Base-by-base conservation (phyloP, 148 eudicot species). In the Rheum nobile region DNA sequence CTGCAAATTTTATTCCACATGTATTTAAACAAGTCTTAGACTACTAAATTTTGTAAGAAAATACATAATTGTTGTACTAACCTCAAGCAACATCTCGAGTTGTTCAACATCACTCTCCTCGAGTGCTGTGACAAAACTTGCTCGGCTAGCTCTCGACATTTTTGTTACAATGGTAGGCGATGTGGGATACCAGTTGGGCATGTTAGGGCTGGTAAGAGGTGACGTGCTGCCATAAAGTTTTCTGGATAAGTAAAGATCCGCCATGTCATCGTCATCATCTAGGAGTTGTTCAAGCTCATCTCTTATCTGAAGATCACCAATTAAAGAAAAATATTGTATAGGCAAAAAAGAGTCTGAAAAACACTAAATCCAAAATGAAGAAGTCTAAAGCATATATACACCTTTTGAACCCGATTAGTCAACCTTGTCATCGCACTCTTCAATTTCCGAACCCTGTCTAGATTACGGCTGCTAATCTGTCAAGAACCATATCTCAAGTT, bases 71-170 rank as follows among this genome's bases (percentile, higher is more conserved):
- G 11, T 10, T 10, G 17, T 75, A 8, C 72, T 46, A 71, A 91
- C 97, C 95, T 91, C 97, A 19, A 91, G 92, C 76, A 91, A 77
- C 97, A 91, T 89, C 75, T 91, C 97, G 55, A 91, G 95, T 78
- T 91, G 95, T 71, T 91, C 97, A 5, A 91, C 92, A 69, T 91
- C 93, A 61, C 82, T 72, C 68, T 84, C 90, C 59, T 79, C 77
- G 5, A 79, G 84, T 39, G 46, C 41, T 8, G 88, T 80, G 17
- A 70, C 75, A 39, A 77, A 83, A 77, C 92, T 90, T 70, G 84
- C 79, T 79, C 89, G 81, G 68, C 92, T 89, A 42, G 84, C 76
- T 82, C 82, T 82, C 11, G 88, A 89, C 9, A 80, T 69, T 76
- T 82, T 92, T 77, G 92, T 86, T 46, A 41, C 71, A 71, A 79